Evolutionary conservation across 441 rosid species (phyloP), one percentile per base, ranked within the genome.

Genomic region (Mallotus japonicus): DNA sequence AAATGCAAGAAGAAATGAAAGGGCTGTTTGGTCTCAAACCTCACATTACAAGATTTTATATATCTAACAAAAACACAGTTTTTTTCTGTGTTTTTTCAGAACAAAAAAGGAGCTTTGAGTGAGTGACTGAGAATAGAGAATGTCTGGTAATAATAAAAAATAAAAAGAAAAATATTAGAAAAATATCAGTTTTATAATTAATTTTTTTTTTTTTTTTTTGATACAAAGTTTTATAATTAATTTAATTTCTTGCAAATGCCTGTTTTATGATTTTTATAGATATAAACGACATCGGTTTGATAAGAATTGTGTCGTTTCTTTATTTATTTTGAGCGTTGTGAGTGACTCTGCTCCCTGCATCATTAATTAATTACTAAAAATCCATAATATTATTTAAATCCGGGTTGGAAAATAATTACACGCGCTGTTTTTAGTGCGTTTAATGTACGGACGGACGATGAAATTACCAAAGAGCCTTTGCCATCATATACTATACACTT

Each of bases 101-200:
- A 28, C 32, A 28, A 28, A 32, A 49, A 28, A 34, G 19, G 59
- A 61, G 24, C 57, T 50, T 54, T 16, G 57, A 62, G 57, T n/a
- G 17, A 73, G 69, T 53, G 46, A 63, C 44, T 17, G 37, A 65
- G 70, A 73, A 54, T 32, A 24, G 8, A 44, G 67, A 74, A 67
- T 67, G 72, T 67, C 46, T 44, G 46, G 51, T 67, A 7, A 17
- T 57, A 44, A 65, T 0, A 73, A 1, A 54, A 55, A 58, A 57
- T 13, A 11, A 6, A 63, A 24, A 59, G 6, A 8, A 4, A 17
- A 32, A 64, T 12, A 62, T 13, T 37, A n/a, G 14, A 12, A 58
- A 22, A 58, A 7, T 15, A n/a, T 40, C 5, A 16, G 8, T 20
- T 32, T n/a, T 28, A 28, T 28, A 28, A 28, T 28, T 28, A 28